Evolutionary conservation across 495 filamentous ascomycete species (phyloP).

Genomic region (Aspergillus funiculosus): DNA sequence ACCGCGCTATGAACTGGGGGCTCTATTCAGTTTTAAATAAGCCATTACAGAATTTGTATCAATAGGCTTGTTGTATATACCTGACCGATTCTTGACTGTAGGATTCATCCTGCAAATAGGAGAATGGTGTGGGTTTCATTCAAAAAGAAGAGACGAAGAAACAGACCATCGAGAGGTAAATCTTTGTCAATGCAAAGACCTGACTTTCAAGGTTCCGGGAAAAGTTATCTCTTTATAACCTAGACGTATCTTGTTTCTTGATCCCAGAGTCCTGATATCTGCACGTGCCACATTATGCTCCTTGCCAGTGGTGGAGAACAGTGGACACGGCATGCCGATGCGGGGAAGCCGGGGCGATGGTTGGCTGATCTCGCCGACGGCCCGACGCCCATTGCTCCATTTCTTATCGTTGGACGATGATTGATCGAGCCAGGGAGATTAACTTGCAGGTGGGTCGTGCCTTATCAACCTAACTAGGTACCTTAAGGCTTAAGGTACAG

Average conservation of each 20-base stretch:
- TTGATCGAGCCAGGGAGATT: too few species aligned
- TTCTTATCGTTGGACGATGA: not conserved
- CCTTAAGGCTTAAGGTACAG: too few species aligned
- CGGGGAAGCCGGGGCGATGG: constrained; percentile 25
- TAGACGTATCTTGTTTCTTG: constrained; percentile 21
- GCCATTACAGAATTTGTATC: not conserved
- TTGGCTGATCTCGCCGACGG: constrained; percentile 22
- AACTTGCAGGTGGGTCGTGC: too few species aligned
- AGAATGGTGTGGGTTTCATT: not conserved
- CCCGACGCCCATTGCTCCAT: not conserved
- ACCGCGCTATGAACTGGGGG: constrained; percentile 28
- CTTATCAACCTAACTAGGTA: too few species aligned
- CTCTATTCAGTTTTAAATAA: not conserved
- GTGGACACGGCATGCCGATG: constrained; percentile 31
- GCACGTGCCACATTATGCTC: too few species aligned
- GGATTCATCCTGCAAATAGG: not conserved
- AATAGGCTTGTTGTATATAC: not conserved
- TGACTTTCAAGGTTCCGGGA: not conserved
- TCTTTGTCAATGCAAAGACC: not conserved
- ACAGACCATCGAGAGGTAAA: not conserved
- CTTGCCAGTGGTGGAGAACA: too few species aligned
- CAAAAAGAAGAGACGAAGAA: not conserved
- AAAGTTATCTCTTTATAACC: constrained; percentile 5
- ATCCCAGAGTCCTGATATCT: too few species aligned
- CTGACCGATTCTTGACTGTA: not conserved